These are phyloP conservation scores for Mucor plumbeus DNA, from an alignment of 371 early-diverging fungal species.

Conservation along the genomic window DNA sequence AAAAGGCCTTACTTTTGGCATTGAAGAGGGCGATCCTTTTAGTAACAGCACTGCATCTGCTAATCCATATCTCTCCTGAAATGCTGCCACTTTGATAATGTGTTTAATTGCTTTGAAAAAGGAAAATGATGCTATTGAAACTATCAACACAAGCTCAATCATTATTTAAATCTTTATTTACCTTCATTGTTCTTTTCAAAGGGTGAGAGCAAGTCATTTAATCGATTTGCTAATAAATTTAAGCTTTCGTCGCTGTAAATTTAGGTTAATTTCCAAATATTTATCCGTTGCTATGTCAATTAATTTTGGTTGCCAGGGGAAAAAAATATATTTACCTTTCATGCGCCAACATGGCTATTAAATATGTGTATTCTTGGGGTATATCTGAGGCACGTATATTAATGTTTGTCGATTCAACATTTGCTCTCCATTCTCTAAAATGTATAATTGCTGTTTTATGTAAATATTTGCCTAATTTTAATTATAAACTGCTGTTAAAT, in stretches of 20 bases:
- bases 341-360: conserved; percentile 28
- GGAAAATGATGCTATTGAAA: conserved; percentile 21
- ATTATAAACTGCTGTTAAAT: background rate
- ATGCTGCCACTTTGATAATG: conserved; percentile 28
- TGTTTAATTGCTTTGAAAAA: conserved; percentile 37
- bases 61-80: conserved; percentile 28
- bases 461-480: background rate
- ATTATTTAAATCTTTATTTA: background rate
- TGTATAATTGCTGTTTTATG: conserved; percentile 15
- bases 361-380: conserved; percentile 18
- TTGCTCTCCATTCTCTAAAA: conserved; percentile 27
- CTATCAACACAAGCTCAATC: background rate
- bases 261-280: background rate
- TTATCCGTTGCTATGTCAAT: background rate
- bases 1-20: conserved; percentile 19
- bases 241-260: conserved; percentile 17
- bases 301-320: background rate
- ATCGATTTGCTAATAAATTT: conserved; percentile 10
- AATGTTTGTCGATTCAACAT: conserved; percentile 8
- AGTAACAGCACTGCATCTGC: conserved; percentile 15
- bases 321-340: conserved; percentile 18
- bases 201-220: conserved; percentile 23
- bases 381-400: conserved; percentile 16
- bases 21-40: conserved; percentile 12
- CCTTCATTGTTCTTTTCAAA: conserved; percentile 18